These are phyloP conservation scores for Rhodosorus marinus DNA, from an alignment of 23 red algal genomes.

Conservation along the genomic window DNA sequence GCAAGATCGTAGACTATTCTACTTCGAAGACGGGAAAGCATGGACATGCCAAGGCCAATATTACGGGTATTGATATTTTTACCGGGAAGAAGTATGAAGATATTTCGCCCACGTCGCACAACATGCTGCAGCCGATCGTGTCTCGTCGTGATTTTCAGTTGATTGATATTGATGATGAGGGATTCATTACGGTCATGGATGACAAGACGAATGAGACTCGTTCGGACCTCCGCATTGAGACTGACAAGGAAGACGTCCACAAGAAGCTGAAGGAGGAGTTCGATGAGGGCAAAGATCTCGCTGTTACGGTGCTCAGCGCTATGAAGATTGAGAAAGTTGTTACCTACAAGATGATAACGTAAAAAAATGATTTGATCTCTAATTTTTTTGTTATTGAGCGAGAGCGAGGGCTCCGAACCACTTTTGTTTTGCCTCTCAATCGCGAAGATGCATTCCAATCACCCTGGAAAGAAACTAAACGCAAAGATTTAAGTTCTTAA, in stretches of 20 bases:
- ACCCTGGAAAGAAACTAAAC: too few relatives aligned
- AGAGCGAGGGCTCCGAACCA: too few relatives aligned
- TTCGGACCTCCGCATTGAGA: slow-evolving; percentile 67
- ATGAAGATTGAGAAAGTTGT: slow-evolving; percentile 86
- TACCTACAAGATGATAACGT: slow-evolving; percentile 52
- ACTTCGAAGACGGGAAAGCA: slow-evolving; percentile 99
- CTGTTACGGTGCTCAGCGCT: slow-evolving; percentile 70
- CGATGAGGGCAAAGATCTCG: slow-evolving; percentile 61
- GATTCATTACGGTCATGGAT: slow-evolving; percentile 84
- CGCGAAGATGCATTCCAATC: too few relatives aligned
- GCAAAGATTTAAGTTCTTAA: too few relatives aligned
- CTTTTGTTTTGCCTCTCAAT: too few relatives aligned
- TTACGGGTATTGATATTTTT: slow-evolving; percentile 93
- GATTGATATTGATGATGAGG: slow-evolving; percentile 82
- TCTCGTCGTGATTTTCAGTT: slow-evolving; percentile 80
- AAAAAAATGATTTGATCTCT: too few relatives aligned
- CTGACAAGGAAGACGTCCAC: slow-evolving; percentile 59
- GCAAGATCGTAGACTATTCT: slow-evolving; percentile 90
- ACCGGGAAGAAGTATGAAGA: slow-evolving; percentile 95
- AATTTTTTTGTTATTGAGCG: too few relatives aligned
- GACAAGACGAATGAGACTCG: slow-evolving; percentile 85
- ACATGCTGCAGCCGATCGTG: slow-evolving; percentile 83
- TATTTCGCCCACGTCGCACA: slow-evolving; percentile 93
- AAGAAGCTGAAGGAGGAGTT: slow-evolving; percentile 87
- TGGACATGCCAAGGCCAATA: slow-evolving; percentile 99